Evolutionary conservation across 768 basidiomycete species (phyloP).

Genomic region (Termitomyces sp.): DNA sequence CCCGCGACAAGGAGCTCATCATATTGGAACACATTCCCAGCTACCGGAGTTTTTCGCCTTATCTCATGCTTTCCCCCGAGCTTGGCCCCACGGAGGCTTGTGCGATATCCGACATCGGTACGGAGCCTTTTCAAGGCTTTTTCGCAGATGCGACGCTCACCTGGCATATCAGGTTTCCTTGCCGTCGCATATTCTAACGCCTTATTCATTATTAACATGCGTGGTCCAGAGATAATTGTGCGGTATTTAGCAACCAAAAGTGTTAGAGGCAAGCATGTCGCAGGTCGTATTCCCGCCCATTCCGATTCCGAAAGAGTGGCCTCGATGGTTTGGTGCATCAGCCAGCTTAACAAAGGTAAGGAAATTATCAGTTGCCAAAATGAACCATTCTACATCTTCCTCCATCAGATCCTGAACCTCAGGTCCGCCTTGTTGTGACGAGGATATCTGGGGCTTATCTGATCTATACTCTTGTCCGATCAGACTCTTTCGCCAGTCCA

Average conservation of each 20-base stretch:
- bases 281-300: slow-evolving; percentile 29
- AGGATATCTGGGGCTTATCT: slow-evolving; percentile 56
- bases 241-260: slow-evolving; percentile 38
- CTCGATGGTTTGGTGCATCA: slow-evolving; percentile 67
- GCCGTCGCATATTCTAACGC: slow-evolving; percentile 66
- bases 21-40: slow-evolving; percentile 45
- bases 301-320: slow-evolving; percentile 43
- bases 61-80: slow-evolving; percentile 51
- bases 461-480: slow-evolving; percentile 50
- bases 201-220: slow-evolving; percentile 67
- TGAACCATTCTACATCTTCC: slow-evolving; percentile 4
- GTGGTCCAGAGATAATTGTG: slow-evolving; percentile 67
- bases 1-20: slow-evolving; percentile 47
- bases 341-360: slow-evolving; percentile 50
- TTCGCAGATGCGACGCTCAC: background rate
- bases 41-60: slow-evolving; percentile 51
- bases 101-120: slow-evolving; percentile 74
- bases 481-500: slow-evolving; percentile 26
- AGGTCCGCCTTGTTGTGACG: slow-evolving; percentile 60
- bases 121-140: slow-evolving; percentile 14
- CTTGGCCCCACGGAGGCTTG: slow-evolving; percentile 49
- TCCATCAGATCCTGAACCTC: slow-evolving; percentile 38
- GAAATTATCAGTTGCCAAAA: background rate
- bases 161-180: slow-evolving; percentile 57
- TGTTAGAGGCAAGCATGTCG: slow-evolving; percentile 36